phyloP scores from a whole-genome alignment of 176 grass and related monocot species.

The Bonia amplexicaulis region DNA sequence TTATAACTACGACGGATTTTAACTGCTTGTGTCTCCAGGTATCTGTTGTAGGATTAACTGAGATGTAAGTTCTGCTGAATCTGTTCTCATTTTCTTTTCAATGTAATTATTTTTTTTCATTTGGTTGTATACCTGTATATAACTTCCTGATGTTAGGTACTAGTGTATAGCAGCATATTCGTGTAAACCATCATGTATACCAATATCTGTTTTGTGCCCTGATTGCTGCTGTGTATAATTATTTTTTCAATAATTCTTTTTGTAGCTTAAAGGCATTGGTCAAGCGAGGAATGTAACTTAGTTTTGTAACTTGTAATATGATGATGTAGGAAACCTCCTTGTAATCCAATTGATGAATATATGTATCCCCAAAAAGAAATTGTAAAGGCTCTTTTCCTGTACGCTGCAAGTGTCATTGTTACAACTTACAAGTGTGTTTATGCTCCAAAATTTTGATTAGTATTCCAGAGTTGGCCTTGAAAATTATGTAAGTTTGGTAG shows the following conservation, averaged over 20 bases:
- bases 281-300: slow-evolving; percentile 33
- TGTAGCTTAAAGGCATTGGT: slow-evolving; percentile 27
- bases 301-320: slow-evolving; percentile 25
- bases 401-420: neutral
- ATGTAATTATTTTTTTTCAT: slow-evolving; percentile 28
- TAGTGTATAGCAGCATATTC: slow-evolving; percentile 19
- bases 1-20: slow-evolving; percentile 39
- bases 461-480: neutral
- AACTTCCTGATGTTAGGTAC: neutral
- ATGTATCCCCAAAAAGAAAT: slow-evolving; percentile 22
- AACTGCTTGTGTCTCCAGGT: slow-evolving; percentile 35
- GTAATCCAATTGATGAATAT: slow-evolving; percentile 24
- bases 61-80: slow-evolving; percentile 56
- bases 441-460: neutral
- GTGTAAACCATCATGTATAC: slow-evolving; percentile 28
- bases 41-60: slow-evolving; percentile 43
- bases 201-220: neutral
- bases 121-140: slow-evolving; percentile 19
- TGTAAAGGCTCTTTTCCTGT: slow-evolving; percentile 19
- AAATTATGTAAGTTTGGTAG: neutral
- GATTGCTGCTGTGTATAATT: slow-evolving; percentile 16
- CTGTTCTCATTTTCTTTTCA: slow-evolving; percentile 19
- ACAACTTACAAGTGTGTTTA: neutral
- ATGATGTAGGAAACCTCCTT: slow-evolving; percentile 16
- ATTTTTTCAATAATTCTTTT: neutral